Evolutionary conservation across 176 grass and related monocot species (phyloP), one percentile per base, ranked within the genome.

Genomic region (Oryza meridionalis): DNA sequence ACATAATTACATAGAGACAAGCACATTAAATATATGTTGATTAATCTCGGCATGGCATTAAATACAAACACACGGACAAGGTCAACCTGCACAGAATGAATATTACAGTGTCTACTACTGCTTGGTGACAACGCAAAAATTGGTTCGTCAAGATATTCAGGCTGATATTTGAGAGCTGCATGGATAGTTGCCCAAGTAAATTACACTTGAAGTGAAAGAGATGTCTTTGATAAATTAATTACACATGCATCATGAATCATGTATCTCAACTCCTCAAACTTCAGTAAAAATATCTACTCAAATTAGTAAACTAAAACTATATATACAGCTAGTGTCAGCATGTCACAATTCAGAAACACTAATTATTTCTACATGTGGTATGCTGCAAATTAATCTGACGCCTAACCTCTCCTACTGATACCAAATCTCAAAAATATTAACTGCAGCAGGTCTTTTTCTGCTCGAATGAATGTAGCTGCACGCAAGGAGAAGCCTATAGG

Each of bases 71-170:
- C 25, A 32, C 0, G 22, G 21, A 62, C 35, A 21, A 27, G 53
- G 80, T 72, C 69, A 62, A 35, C 33, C 25, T 72, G 58, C 22
- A 61, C 33, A 45, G 25, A 46, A 22, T 22, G 78, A 69, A 21
- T 16, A 15, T 5, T 31, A 50, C 14, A 45, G 61, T 35, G 33
- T 35, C 33, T 35, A 5, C 33, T 21, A 45, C 24, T 19, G 11
- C 17, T 25, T 25, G 4, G 3, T 25, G 68, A 82, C 44, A 73
- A 3, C 61, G 53, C 35, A 63, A 7, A 29, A 19, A 33, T 72
- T 13, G 10, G 31, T 66, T 47, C 16, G 8, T 46, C 24, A 12
- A 8, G 37, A 27, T 29, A 19, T 29, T 7, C 11, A 68, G 31
- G 25, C 55, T 42, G 49, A 55, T 50, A 19, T 82, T 82, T 82